These are phyloP conservation scores for Corylus heterophylla DNA, from an alignment of 306 rosid genomes.

Conservation along the genomic window DNA sequence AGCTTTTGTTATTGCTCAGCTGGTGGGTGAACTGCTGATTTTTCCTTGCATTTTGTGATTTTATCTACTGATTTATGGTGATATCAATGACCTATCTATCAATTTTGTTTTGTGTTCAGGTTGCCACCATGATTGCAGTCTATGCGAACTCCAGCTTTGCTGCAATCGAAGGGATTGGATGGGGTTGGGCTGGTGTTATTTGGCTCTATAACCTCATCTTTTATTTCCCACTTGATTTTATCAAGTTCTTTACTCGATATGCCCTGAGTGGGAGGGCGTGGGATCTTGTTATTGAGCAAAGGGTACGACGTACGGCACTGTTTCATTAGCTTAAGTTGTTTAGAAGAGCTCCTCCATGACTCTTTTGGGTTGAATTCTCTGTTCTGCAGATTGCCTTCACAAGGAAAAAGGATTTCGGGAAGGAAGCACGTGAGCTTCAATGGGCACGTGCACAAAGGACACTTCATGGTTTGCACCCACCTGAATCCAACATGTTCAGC, in stretches of 20 bases:
- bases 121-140: constrained; percentile 78
- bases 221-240: constrained; percentile 72
- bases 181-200: constrained; percentile 93
- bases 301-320: constrained; percentile 44
- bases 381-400: constrained; percentile 68
- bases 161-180: constrained; percentile 75
- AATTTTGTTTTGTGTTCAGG: constrained; percentile 38
- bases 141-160: constrained; percentile 81
- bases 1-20: constrained; percentile 72
- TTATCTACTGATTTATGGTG: background rate
- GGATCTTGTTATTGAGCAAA: constrained; percentile 82
- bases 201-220: constrained; percentile 83
- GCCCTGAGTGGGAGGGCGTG: constrained; percentile 82
- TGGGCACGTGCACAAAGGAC: constrained; percentile 90
- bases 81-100: background rate
- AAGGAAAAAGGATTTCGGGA: constrained; percentile 74
- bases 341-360: background rate
- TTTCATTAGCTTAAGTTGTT: background rate
- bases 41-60: constrained; percentile 1
- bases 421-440: constrained; percentile 78
- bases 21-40: constrained; percentile 50
- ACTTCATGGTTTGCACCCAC: constrained; percentile 87
- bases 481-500: constrained; percentile 55
- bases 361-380: constrained; percentile 12
- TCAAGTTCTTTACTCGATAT: constrained; percentile 68